Percentiles rank a stretch among this genome's conserved stretches.
These are phyloP conservation scores for Suillus plorans DNA, from an alignment of 768 basidiomycete genomes.

Conservation along the genomic window DNA sequence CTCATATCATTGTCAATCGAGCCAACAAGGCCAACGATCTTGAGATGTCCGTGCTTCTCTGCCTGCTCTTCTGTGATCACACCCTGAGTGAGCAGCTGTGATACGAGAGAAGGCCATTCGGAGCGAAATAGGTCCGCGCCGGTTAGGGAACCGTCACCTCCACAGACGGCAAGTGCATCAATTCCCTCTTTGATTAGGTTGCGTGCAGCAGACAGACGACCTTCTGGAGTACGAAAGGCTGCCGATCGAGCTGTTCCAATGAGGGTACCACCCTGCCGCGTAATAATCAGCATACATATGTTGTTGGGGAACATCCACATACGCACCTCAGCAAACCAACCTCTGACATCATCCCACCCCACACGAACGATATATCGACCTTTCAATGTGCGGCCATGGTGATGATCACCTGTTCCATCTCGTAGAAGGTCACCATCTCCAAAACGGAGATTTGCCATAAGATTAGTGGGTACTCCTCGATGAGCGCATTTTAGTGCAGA, in stretches of 20 bases:
- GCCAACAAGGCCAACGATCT: conserved; percentile 97
- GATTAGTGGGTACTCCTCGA: conserved; percentile 30
- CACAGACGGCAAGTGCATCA: conserved; percentile 94
- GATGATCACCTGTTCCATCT: conserved; percentile 79
- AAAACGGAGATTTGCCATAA: conserved; percentile 77
- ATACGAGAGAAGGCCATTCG: conserved; percentile 91
- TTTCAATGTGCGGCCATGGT: conserved; percentile 70
- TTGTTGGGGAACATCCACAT: neutral
- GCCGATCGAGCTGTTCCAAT: conserved; percentile 91
- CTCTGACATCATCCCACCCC: conserved; percentile 97
- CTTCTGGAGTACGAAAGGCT: conserved; percentile 83
- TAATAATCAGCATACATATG: neutral
- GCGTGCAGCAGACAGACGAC: conserved; percentile 82
- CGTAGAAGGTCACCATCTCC: conserved; percentile 76
- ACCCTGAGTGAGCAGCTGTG: conserved; percentile 65
- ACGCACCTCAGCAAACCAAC: conserved; percentile 87
- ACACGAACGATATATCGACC: conserved; percentile 93
- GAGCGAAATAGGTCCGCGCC: conserved; percentile 92
- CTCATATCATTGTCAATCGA: conserved; percentile 99
- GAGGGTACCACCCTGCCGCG: conserved; percentile 80
- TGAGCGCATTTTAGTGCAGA: conserved; percentile 16
- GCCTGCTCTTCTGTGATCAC: conserved; percentile 76
- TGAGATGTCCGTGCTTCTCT: conserved; percentile 75
- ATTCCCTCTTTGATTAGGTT: conserved; percentile 97
- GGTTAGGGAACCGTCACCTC: conserved; percentile 95